These are phyloP conservation scores for Ormosia semicastrata DNA, from an alignment of 306 rosid genomes.

Conservation along the genomic window DNA sequence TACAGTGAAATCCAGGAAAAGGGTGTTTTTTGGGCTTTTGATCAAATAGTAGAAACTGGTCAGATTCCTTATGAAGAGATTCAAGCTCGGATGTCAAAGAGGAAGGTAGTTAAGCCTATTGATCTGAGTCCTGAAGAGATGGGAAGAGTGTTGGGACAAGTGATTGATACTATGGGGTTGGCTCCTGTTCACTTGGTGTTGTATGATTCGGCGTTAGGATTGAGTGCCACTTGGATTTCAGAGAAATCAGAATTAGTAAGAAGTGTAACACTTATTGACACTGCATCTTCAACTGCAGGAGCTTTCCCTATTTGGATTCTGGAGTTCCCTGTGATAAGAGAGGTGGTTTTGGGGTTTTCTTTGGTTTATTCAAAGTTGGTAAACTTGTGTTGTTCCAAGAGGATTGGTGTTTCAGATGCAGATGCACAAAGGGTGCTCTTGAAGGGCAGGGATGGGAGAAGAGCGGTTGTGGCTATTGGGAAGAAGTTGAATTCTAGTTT, in stretches of 20 bases:
- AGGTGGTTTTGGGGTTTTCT: slow-evolving; percentile 59
- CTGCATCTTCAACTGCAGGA: slow-evolving; percentile 36
- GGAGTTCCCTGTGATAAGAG: slow-evolving; percentile 67
- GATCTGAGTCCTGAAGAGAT: slow-evolving; percentile 68
- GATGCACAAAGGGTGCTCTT: slow-evolving; percentile 73
- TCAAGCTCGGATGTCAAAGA: slow-evolving; percentile 44
- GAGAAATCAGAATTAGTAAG: slow-evolving; percentile 61
- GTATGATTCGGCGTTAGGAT: slow-evolving; percentile 81
- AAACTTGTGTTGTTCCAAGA: slow-evolving; percentile 61
- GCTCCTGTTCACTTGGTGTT: slow-evolving; percentile 87
- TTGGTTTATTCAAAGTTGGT: slow-evolving; percentile 49
- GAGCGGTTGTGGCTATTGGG: slow-evolving; percentile 66
- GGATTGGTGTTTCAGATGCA: slow-evolving; percentile 41
- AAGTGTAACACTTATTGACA: slow-evolving; percentile 83
- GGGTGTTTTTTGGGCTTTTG: slow-evolving; percentile 95
- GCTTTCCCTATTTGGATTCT: slow-evolving; percentile 72
- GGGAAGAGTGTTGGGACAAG: slow-evolving; percentile 74
- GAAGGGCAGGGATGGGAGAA: slow-evolving; percentile 66
- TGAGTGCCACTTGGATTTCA: slow-evolving; percentile 64
- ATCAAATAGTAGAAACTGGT: slow-evolving; percentile 87
- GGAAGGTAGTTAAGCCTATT: slow-evolving; percentile 56
- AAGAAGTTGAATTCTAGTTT: slow-evolving; percentile 81
- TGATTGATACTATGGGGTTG: slow-evolving; percentile 55
- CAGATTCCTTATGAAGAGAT: slow-evolving; percentile 89
- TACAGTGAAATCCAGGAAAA: slow-evolving; percentile 70